Conservation (phyloP, 345 rosid species). For the Populus deltoides region DNA sequence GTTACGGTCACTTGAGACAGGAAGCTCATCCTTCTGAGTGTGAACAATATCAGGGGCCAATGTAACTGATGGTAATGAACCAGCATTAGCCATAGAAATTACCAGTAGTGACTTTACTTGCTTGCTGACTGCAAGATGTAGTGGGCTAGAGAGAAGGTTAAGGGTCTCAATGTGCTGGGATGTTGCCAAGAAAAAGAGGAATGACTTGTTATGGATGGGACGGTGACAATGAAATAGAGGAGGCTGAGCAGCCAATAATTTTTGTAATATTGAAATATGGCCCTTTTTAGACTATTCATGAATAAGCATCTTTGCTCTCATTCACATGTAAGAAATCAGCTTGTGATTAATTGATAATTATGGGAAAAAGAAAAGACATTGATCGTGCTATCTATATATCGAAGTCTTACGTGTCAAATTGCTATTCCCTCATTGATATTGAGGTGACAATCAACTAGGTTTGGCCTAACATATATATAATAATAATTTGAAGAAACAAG, state of each 20-base stretch:
- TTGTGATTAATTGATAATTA: background rate
- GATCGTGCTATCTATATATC: no score
- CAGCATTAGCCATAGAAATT: background rate
- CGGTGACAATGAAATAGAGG: background rate
- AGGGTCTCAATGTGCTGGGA: background rate
- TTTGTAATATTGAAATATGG: background rate
- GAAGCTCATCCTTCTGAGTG: constrained; percentile 18
- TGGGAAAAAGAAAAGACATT: background rate
- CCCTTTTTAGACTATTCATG: background rate
- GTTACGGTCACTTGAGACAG: constrained; percentile 32
- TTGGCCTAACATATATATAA: no score
- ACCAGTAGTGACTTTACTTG: background rate
- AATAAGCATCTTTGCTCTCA: background rate
- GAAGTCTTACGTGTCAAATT: no score
- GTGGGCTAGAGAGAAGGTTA: background rate
- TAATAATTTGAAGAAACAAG: no score
- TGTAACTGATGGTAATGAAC: background rate
- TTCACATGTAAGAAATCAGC: background rate
- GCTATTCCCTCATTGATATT: no score
- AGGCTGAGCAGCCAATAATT: background rate
- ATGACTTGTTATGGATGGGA: background rate
- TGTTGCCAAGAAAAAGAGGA: background rate
- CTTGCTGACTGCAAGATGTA: background rate
- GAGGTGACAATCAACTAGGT: no score
- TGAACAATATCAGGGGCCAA: constrained; percentile 3